Percentiles rank a stretch among this genome's conserved stretches.
Conservation (phyloP, 2,329 filamentous ascomycete genomes). For the Claviceps pazoutovae region DNA sequence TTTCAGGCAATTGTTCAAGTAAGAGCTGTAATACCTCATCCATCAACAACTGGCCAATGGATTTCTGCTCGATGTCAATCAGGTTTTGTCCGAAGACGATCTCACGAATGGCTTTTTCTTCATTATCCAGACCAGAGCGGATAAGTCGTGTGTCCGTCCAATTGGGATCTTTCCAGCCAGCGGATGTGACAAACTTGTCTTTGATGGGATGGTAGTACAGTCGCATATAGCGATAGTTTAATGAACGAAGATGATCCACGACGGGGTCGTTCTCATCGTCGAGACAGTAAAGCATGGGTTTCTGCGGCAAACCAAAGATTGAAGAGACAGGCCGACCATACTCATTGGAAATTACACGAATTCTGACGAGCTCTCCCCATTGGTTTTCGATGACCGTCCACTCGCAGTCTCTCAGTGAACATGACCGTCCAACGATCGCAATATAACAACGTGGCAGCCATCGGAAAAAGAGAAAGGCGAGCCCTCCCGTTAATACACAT, state of each 20-base stretch:
- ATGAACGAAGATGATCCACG: slow-evolving; percentile 55
- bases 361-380: slow-evolving; percentile 83
- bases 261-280: slow-evolving; percentile 59
- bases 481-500: slow-evolving; percentile 58
- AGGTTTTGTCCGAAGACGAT: slow-evolving; percentile 79
- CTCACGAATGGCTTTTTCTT: slow-evolving; percentile 73
- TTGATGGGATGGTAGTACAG: slow-evolving; percentile 82
- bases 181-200: slow-evolving; percentile 77
- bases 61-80: slow-evolving; percentile 89
- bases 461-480: slow-evolving; percentile 72
- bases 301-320: slow-evolving; percentile 54
- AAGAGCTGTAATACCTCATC: slow-evolving; percentile 56
- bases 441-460: slow-evolving; percentile 89
- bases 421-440: slow-evolving; percentile 53
- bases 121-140: slow-evolving; percentile 68
- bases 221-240: slow-evolving; percentile 89
- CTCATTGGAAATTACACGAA: slow-evolving; percentile 43
- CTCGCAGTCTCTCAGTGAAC: slow-evolving; percentile 57
- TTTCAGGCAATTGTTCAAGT: not conserved
- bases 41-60: slow-evolving; percentile 64
- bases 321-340: slow-evolving; percentile 45
- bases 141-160: slow-evolving; percentile 71
- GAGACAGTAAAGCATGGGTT: slow-evolving; percentile 37
- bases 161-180: slow-evolving; percentile 83
- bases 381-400: slow-evolving; percentile 98